Conservation (phyloP, 108 stramenopile species). For the Pseudonitzschia multiseries region DNA sequence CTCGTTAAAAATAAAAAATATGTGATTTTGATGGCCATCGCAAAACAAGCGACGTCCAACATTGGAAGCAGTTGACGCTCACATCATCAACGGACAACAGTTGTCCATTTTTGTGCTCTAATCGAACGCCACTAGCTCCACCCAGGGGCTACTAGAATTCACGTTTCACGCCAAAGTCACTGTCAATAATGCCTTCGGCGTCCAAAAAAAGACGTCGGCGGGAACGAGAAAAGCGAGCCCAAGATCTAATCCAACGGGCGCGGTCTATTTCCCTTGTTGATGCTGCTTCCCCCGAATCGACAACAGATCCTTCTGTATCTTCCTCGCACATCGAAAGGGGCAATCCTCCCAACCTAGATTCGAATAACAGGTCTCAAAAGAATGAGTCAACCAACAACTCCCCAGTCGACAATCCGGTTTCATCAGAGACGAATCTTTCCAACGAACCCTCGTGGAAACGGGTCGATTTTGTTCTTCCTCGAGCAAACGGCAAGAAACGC, state of each 20-base stretch:
- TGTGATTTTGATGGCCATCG: too few relatives aligned
- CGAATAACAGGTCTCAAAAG: neutral
- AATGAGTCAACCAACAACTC: neutral
- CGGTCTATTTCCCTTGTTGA: constrained; percentile 10
- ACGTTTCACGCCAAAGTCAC: neutral
- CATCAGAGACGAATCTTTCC: neutral
- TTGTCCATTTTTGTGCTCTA: too few relatives aligned
- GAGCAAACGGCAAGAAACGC: constrained; percentile 20
- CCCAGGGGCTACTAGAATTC: neutral
- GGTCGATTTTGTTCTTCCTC: constrained; percentile 39
- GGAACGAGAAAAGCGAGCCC: constrained; percentile 8
- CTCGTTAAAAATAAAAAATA: too few relatives aligned
- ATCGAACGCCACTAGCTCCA: too few relatives aligned
- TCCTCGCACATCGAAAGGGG: neutral
- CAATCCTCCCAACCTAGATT: neutral
- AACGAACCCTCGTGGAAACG: constrained; percentile 21
- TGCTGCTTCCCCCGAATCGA: constrained; percentile 2
- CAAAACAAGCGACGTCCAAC: too few relatives aligned
- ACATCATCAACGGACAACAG: too few relatives aligned
- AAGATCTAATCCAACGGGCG: constrained; percentile 8
- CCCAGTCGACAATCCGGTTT: neutral
- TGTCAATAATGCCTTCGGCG: neutral
- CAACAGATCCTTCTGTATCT: neutral
- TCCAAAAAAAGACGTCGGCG: constrained; percentile 7
- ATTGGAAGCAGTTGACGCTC: too few relatives aligned